phyloP scores from a whole-genome alignment of 75 land plant species.

The Picea sitchensis region DNA sequence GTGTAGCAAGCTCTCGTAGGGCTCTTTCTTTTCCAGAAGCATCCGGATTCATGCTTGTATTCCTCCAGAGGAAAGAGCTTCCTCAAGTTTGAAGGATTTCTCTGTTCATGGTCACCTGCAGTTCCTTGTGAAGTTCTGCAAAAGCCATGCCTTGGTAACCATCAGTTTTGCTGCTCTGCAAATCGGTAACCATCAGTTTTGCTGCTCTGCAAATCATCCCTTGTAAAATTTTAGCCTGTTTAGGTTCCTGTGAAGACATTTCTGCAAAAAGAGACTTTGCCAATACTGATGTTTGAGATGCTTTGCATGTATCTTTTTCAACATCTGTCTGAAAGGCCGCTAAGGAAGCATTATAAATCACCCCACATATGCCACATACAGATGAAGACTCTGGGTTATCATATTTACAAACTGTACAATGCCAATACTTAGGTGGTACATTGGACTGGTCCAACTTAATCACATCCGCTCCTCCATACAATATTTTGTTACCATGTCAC shows the following conservation, averaged over 20 bases:
- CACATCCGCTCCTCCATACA: not conserved
- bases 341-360: constrained; percentile 27
- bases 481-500: not conserved
- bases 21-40: no score
- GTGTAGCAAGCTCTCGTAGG: no score
- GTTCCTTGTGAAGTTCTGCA: constrained; percentile 12
- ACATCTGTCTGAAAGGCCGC: not conserved
- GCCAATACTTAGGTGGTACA: constrained; percentile 40
- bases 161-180: constrained; percentile 19
- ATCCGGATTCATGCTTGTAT: no score
- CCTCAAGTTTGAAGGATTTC: no score
- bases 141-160: constrained; percentile 15
- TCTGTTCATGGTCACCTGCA: no score
- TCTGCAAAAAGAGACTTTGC: constrained; percentile 79
- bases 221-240: constrained; percentile 22
- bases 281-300: constrained; percentile 60
- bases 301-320: constrained; percentile 17
- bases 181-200: constrained; percentile 18
- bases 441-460: not conserved
- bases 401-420: constrained; percentile 77
- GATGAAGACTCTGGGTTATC: constrained; percentile 57
- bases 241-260: constrained; percentile 26
- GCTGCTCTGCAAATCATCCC: constrained; percentile 10
- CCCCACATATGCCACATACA: constrained; percentile 83
- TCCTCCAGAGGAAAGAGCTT: no score